Conservation (phyloP, 2,329 filamentous ascomycete species). For the Aspergillus unguis region DNA sequence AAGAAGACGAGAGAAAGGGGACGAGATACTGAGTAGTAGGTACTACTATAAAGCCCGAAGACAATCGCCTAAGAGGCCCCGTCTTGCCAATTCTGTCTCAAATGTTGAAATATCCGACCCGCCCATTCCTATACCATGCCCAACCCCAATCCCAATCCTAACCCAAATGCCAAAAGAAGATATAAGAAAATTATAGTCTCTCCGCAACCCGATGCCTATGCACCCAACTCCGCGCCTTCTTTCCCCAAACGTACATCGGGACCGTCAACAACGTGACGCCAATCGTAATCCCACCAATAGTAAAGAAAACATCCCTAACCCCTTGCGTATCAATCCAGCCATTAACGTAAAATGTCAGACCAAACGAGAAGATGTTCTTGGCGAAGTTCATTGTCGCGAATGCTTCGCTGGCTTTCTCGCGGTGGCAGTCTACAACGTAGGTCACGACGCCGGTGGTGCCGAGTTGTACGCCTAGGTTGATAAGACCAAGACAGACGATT, state of each 20-base stretch:
- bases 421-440: constrained; percentile 41
- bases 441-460: constrained; percentile 38
- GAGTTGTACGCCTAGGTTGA: constrained; percentile 39
- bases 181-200: constrained; percentile 8
- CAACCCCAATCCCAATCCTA: not conserved
- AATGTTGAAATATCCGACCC: not conserved
- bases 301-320: constrained; percentile 37
- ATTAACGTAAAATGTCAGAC: constrained; percentile 41
- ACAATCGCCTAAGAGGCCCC: too few relatives aligned
- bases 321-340: constrained; percentile 41
- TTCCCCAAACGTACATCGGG: constrained; percentile 29
- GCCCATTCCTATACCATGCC: not conserved
- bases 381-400: constrained; percentile 41
- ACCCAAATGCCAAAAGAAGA: not conserved
- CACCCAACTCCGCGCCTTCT: constrained; percentile 22
- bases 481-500: constrained; percentile 37
- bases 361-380: constrained; percentile 32
- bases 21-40: too few relatives aligned
- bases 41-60: not conserved
- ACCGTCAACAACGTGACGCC: constrained; percentile 24
- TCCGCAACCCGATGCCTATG: constrained; percentile 20
- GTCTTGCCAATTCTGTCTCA: too few relatives aligned
- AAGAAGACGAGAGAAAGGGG: not conserved
- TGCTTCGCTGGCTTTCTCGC: constrained; percentile 37
- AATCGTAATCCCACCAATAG: constrained; percentile 37